Percentiles rank a stretch among this genome's conserved stretches.
These are phyloP conservation scores for Phytophthora colocasiae DNA, from an alignment of 352 stramenopile species.

Conservation along the genomic window DNA sequence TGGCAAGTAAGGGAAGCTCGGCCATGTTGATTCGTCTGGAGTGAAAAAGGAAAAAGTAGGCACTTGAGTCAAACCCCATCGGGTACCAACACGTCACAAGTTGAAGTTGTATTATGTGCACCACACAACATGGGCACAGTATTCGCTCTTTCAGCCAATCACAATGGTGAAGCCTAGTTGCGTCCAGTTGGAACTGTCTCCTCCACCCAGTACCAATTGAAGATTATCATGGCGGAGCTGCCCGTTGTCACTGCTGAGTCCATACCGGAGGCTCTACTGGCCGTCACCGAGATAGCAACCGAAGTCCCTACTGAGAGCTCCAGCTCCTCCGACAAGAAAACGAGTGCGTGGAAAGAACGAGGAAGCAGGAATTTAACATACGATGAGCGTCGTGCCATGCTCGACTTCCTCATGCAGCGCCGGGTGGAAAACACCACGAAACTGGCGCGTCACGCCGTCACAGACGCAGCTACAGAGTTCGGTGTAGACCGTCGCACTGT, in stretches of 20 bases:
- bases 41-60: no score
- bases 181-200: slow-evolving; percentile 40
- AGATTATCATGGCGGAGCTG: slow-evolving; percentile 30
- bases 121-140: slow-evolving; percentile 24
- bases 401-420: slow-evolving; percentile 50
- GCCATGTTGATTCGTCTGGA: no score
- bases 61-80: no score
- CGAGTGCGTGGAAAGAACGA: slow-evolving; percentile 37
- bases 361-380: slow-evolving; percentile 54
- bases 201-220: slow-evolving; percentile 12
- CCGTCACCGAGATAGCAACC: slow-evolving; percentile 4
- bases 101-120: slow-evolving; percentile 33
- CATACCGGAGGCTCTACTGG: slow-evolving; percentile 3
- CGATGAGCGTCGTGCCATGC: slow-evolving; percentile 50
- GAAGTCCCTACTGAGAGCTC: not conserved
- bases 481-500: slow-evolving; percentile 50
- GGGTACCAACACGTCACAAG: not conserved
- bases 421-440: slow-evolving; percentile 43
- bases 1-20: not conserved
- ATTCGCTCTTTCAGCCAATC: slow-evolving; percentile 27
- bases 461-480: slow-evolving; percentile 44
- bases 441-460: slow-evolving; percentile 51
- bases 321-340: slow-evolving; percentile 30
- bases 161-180: not conserved
- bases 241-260: slow-evolving; percentile 1